phyloP scores from a whole-genome alignment of 306 rosid genomes.

The Delonix regia region DNA sequence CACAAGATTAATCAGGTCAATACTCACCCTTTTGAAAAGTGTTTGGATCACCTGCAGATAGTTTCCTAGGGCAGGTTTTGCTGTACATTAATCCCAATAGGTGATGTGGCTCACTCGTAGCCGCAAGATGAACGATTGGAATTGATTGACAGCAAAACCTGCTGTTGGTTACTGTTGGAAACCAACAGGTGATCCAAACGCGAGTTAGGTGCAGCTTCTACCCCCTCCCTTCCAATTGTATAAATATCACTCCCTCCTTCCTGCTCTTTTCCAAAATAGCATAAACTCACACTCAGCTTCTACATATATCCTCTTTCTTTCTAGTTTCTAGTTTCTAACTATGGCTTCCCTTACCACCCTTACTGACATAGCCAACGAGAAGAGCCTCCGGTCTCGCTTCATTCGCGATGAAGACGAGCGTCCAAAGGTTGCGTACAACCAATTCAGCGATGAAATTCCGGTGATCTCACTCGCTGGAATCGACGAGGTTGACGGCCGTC shows the following conservation, averaged over 20 bases:
- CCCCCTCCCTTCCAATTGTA: not conserved
- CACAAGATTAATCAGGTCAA: too few species aligned
- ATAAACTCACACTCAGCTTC: too few species aligned
- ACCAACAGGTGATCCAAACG: too few species aligned
- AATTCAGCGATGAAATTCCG: conserved; percentile 77
- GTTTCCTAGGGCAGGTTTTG: too few species aligned
- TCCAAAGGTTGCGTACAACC: conserved; percentile 77
- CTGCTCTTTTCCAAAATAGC: not conserved
- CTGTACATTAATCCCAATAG: too few species aligned
- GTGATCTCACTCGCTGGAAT: conserved; percentile 80
- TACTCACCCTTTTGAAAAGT: too few species aligned
- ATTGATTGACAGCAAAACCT: too few species aligned
- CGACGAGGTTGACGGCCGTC: conserved; percentile 50
- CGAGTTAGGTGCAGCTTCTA: not conserved
- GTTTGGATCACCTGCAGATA: too few species aligned
- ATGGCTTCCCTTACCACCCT: conserved; percentile 60
- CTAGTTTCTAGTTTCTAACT: not conserved
- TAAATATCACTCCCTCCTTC: not conserved
- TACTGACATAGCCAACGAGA: conserved; percentile 56
- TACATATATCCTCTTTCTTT: not conserved
- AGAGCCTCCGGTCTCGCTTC: conserved; percentile 57
- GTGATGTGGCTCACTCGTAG: too few species aligned
- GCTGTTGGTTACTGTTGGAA: too few species aligned
- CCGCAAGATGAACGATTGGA: too few species aligned
- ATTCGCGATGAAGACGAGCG: conserved; percentile 87